Evolutionary conservation across 2,329 filamentous ascomycete species (phyloP).

Genomic region (Cercospora janseana): DNA sequence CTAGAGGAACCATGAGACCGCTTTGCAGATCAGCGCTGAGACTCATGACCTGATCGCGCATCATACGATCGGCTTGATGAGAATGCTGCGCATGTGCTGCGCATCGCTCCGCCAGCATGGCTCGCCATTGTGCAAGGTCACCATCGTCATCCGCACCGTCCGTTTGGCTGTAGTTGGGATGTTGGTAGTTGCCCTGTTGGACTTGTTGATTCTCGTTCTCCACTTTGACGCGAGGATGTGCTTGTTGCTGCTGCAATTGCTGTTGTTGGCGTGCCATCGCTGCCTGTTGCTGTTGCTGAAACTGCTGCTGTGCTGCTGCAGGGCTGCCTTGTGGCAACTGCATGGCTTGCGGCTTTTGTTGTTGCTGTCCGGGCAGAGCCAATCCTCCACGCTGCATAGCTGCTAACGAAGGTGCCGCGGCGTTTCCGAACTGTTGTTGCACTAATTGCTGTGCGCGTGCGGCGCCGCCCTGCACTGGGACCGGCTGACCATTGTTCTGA

Average conservation of each 20-base stretch:
- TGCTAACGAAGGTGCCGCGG: slow-evolving; percentile 65
- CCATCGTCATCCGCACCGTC: slow-evolving; percentile 66
- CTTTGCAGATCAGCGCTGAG: slow-evolving; percentile 69
- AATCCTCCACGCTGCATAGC: slow-evolving; percentile 50
- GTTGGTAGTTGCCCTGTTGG: slow-evolving; percentile 32
- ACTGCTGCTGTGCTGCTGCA: slow-evolving; percentile 40
- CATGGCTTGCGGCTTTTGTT: slow-evolving; percentile 36
- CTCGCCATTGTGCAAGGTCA: slow-evolving; percentile 56
- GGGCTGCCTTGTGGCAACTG: slow-evolving; percentile 40
- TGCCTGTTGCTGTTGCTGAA: slow-evolving; percentile 41
- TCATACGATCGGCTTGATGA: slow-evolving; percentile 63
- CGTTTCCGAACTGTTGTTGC: slow-evolving; percentile 59
- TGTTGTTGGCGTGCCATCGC: slow-evolving; percentile 39
- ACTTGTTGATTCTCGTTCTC: slow-evolving; percentile 34
- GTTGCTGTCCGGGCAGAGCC: slow-evolving; percentile 36
- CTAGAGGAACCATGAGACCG: slow-evolving; percentile 71
- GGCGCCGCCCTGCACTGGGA: slow-evolving; percentile 42
- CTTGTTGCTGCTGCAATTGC: slow-evolving; percentile 37
- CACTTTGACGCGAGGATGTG: slow-evolving; percentile 39
- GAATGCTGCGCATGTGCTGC: slow-evolving; percentile 52
- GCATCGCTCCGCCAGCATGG: slow-evolving; percentile 59
- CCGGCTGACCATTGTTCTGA: slow-evolving; percentile 20
- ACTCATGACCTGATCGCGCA: slow-evolving; percentile 66
- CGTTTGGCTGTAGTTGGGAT: slow-evolving; percentile 61
- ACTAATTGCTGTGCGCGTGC: slow-evolving; percentile 54